Conservation (phyloP, 2,329 filamentous ascomycete species). For the Aspergillus phoenicis region DNA sequence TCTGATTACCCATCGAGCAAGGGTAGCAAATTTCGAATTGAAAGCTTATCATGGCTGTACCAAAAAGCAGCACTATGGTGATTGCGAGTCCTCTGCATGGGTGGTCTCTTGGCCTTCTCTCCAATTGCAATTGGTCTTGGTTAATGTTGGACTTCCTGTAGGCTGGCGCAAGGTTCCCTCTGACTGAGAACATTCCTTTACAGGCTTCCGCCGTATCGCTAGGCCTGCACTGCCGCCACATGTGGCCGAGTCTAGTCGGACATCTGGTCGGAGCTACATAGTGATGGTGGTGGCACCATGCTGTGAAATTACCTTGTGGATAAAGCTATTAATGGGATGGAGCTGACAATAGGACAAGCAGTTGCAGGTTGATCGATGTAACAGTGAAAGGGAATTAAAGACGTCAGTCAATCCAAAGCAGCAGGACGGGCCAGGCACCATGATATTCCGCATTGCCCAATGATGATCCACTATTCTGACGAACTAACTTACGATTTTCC, state of each 20-base stretch:
- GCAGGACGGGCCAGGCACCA: conserved; percentile 4
- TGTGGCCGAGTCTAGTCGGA: background rate
- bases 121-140: background rate
- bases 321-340: conserved; percentile 5
- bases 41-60: background rate
- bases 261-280: background rate
- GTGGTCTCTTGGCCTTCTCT: background rate
- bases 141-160: background rate
- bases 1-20: background rate
- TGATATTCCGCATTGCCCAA: conserved; percentile 6
- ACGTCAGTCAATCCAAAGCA: background rate
- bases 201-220: background rate
- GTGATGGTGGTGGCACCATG: background rate
- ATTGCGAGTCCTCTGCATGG: background rate
- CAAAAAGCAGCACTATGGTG: background rate
- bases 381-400: background rate
- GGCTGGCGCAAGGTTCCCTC: background rate
- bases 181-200: background rate
- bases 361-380: background rate
- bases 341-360: background rate
- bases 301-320: conserved; percentile 1
- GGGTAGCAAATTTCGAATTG: background rate
- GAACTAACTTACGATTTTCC: conserved; percentile 15
- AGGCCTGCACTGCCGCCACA: background rate
- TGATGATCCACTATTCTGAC: background rate